Percentiles rank a stretch among this genome's conserved stretches.
phyloP scores from a whole-genome alignment of 2,329 filamentous ascomycete species.

The Chaetomiaceae sp. region DNA sequence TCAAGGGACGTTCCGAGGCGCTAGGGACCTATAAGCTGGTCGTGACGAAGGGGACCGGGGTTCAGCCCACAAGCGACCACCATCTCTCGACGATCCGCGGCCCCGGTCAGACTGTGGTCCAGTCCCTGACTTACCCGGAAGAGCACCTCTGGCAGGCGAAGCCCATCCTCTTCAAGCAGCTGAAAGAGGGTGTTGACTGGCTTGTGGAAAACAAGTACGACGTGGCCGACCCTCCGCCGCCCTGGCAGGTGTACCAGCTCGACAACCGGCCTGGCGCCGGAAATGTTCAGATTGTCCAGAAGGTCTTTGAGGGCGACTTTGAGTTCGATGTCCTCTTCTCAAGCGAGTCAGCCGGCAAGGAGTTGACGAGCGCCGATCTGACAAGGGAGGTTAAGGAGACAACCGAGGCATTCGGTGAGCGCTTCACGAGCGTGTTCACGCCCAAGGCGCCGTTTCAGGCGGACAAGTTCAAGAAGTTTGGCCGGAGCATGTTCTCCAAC shows the following conservation, averaged over 20 bases:
- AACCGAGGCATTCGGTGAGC: conserved; percentile 63
- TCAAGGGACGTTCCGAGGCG: conserved; percentile 63
- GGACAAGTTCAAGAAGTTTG: conserved; percentile 70
- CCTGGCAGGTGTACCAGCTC: conserved; percentile 80
- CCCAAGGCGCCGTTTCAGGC: conserved; percentile 70
- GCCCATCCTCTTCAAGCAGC: conserved; percentile 45
- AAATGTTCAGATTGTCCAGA: conserved; percentile 85
- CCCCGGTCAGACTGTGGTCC: conserved; percentile 68
- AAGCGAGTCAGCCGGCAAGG: conserved; percentile 60
- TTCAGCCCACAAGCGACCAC: conserved; percentile 59
- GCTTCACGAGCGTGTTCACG: conserved; percentile 66
- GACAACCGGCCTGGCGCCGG: conserved; percentile 61
- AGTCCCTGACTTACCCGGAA: conserved; percentile 59
- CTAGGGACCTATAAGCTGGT: conserved; percentile 76
- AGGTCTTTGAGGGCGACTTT: conserved; percentile 82
- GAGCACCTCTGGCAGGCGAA: conserved; percentile 63
- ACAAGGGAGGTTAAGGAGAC: conserved; percentile 62
- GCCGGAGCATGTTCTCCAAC: conserved; percentile 88
- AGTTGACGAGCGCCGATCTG: conserved; percentile 55
- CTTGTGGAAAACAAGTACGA: conserved; percentile 42
- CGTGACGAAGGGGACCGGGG: conserved; percentile 62
- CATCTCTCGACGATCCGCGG: conserved; percentile 62
- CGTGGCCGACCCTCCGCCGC: conserved; percentile 64
- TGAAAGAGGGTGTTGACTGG: conserved; percentile 45
- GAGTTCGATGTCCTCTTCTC: conserved; percentile 92